Base-by-base conservation (phyloP, 2,329 filamentous ascomycete genomes). In the Mollisiaceae sp. region DNA sequence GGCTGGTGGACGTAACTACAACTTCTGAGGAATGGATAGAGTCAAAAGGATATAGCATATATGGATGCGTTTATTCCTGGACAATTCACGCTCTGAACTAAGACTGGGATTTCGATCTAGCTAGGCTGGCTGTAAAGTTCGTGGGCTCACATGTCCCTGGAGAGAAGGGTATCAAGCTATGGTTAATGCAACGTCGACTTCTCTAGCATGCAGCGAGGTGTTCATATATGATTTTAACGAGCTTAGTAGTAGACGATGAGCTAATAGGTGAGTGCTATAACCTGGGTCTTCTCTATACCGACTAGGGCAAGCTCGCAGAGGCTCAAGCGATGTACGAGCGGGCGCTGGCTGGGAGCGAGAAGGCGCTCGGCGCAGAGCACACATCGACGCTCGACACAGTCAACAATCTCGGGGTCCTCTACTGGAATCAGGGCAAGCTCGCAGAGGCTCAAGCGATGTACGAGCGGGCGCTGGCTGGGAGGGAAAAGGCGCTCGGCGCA, bases 391-490 rank as follows among this genome's bases (percentile, higher is more conserved):
- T 67, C 8, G 11, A 32, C 43, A 64, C 54, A 47, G 55, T 62
- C 43, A 56, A 68, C 47, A 69, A 68, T 39, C 59, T 77, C 52
- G 75, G 69, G 4, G 15, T 2, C 18, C 65, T 77, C 55, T 77
- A 74, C 52, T 1, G 0, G 0, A 20, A 66, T n/a, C 71, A 75
- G 62, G 71, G 68, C 55, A 72, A 70, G 64, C 65, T 74, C 1
- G 65, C 47, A 6, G 71, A 75, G 56, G 72, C 75, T 5, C 69
- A 75, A 67, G 41, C 60, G 57, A 69, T 41, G 68, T 70, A 66
- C 65, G 55, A 36, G 35, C 39, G 61, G 66, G 69, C 64, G 65
- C 38, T 57, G 60, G 60, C 6, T 27, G 35, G 0, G 64, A 68
- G 64, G 0, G 64, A 68, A 60, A 68, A 68, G 43, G 63, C 56